Evolutionary conservation across 2,329 filamentous ascomycete species (phyloP), one percentile per base, ranked within the genome.

Genomic region (Pseudocercospora musae): DNA sequence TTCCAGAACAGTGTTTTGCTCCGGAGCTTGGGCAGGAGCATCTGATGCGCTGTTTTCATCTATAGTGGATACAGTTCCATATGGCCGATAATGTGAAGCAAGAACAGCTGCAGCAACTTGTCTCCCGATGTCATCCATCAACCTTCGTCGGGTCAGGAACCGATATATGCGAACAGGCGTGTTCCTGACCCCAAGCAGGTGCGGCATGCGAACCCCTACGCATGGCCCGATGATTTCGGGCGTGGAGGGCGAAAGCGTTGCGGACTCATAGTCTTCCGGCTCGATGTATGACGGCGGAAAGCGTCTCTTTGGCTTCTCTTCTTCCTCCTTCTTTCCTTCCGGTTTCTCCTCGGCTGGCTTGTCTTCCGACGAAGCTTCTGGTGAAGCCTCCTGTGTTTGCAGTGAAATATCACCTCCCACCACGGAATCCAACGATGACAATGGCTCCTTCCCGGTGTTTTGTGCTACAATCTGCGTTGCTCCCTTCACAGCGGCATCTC

Each of bases 111-210:
- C 89, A 0, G 94, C 94, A 18, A 96, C 92, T 67, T 97, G 87
- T 46, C 91, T 88, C 57, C 95, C 95, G 63, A 97, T 87, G 50
- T 88, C 84, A 73, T 99, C 94, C 66, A 94, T 94, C n/a, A 96
- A 83, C 66, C 85, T 79, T 58, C 95, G 89, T 64, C 89, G 88
- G 75, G 89, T 96, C 64, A 99, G 82, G 83, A 93, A 99, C 67
- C 95, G 90, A 73, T 89, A 90, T 64, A 98, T 82, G 63, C 95
- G 89, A 67, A 88, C 89, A 0, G 92, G 90, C 2, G 94, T 97
- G 79, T 95, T 94, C 66, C 90, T 80, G 81, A 99, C 96, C 63
- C 95, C 95, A 29, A 99, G 88, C 62, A 97, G 85, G 75, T 98
- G 94, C 0, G 94, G 94, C 76, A 96, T 90, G 46, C 85, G 81